These are phyloP conservation scores for Mariannaea sp. DNA, from an alignment of 2,329 filamentous ascomycete species.

Conservation along the genomic window DNA sequence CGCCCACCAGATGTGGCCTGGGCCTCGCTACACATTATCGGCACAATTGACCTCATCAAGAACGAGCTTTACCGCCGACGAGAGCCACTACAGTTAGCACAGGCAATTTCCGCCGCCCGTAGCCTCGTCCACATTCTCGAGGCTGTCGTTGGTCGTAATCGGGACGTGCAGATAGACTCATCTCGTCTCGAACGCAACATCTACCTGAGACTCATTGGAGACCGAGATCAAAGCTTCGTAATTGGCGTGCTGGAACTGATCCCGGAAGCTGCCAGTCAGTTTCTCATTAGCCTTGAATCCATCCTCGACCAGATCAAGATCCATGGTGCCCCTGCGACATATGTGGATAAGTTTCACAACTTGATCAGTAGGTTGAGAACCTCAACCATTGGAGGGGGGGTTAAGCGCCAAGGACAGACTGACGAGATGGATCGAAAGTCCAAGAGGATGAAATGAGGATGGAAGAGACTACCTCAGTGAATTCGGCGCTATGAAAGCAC, in stretches of 20 bases:
- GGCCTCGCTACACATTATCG: slow-evolving; percentile 54
- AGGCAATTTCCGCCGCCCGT: slow-evolving; percentile 52
- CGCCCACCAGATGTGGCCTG: slow-evolving; percentile 50
- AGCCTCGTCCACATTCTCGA: slow-evolving; percentile 55
- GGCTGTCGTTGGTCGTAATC: slow-evolving; percentile 48
- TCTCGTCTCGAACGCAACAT: slow-evolving; percentile 49
- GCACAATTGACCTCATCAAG: slow-evolving; percentile 50
- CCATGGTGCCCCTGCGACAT: slow-evolving; percentile 43
- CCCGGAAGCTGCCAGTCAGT: slow-evolving; percentile 51
- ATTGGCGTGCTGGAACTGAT: slow-evolving; percentile 50
- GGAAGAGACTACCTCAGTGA: neutral
- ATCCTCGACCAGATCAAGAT: slow-evolving; percentile 41
- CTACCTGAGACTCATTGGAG: slow-evolving; percentile 54
- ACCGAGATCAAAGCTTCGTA: slow-evolving; percentile 50
- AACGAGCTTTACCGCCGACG: slow-evolving; percentile 47
- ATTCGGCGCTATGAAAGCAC: neutral
- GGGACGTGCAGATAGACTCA: slow-evolving; percentile 41
- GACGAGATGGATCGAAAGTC: slow-evolving; percentile 35
- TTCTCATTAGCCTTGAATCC: slow-evolving; percentile 46
- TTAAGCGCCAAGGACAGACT: slow-evolving; percentile 41
- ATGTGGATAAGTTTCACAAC: slow-evolving; percentile 43
- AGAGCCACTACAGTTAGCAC: slow-evolving; percentile 43
- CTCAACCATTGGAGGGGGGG: slow-evolving; percentile 34
- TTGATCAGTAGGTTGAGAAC: slow-evolving; percentile 41
- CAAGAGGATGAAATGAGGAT: slow-evolving; percentile 45